phyloP scores from a whole-genome alignment of 176 grass and related monocot genomes.

The Musa acuminata region DNA sequence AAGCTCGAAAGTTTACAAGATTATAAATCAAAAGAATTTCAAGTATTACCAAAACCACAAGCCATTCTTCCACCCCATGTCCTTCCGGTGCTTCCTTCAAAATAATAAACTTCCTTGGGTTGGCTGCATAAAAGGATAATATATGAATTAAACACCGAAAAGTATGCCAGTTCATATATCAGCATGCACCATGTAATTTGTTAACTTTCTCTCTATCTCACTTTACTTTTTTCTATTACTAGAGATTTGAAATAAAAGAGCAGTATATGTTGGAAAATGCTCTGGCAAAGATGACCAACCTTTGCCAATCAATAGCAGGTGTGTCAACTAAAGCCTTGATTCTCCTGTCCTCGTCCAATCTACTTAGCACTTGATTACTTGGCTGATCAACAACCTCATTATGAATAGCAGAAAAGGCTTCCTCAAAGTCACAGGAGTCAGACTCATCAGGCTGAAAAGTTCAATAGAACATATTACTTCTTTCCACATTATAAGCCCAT shows the following conservation, averaged over 20 bases:
- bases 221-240: no score
- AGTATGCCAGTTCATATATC: neutral
- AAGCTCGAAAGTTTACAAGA: neutral
- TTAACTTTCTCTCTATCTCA: no score
- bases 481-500: no score
- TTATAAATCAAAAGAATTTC: neutral
- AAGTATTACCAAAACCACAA: no score
- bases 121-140: no score
- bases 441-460: constrained; percentile 14
- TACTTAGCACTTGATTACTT: neutral
- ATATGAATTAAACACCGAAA: neutral
- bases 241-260: no score
- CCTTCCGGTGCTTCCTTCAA: no score
- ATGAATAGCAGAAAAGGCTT: neutral
- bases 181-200: no score
- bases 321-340: constrained; percentile 20
- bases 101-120: no score
- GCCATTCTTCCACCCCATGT: no score
- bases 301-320: constrained; percentile 10
- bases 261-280: neutral
- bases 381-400: neutral
- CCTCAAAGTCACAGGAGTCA: constrained; percentile 14
- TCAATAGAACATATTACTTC: neutral
- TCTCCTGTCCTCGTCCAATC: constrained; percentile 11
- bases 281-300: neutral